phyloP scores from a whole-genome alignment of 2,329 filamentous ascomycete genomes.

The Talaromyces marneffei region DNA sequence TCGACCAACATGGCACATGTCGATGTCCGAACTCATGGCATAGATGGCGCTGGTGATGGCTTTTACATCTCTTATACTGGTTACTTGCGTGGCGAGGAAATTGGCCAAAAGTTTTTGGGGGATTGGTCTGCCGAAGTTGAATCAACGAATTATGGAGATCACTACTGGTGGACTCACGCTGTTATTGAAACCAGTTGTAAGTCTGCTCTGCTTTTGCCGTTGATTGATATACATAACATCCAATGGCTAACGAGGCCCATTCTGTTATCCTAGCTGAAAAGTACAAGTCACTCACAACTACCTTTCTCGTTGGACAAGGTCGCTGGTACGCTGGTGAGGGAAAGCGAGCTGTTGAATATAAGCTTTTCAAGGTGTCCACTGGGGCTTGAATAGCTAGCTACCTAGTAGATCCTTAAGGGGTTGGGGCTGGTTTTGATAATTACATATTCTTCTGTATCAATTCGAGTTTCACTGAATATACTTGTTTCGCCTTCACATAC shows the following conservation, averaged over 20 bases:
- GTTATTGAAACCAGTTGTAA: not conserved
- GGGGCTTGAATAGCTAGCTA: conserved; percentile 33
- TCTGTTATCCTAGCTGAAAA: not conserved
- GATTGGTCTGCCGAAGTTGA: not conserved
- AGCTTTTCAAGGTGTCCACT: not conserved
- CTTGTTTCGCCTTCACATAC: not conserved
- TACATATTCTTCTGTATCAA: not conserved
- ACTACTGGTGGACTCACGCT: not conserved
- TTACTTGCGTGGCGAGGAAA: not conserved
- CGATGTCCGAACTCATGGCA: not conserved
- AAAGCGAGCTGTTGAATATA: not conserved
- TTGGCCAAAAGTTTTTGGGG: not conserved
- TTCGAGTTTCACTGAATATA: not conserved
- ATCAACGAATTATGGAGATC: not conserved
- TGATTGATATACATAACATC: not conserved
- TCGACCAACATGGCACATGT: not conserved
- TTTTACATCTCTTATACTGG: not conserved
- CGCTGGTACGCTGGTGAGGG: not conserved
- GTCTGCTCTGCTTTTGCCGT: not conserved
- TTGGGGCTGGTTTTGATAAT: not conserved
- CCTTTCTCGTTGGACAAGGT: not conserved
- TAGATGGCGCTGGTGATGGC: not conserved
- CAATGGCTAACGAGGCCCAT: not conserved
- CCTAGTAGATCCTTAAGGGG: not conserved
- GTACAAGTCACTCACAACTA: not conserved